phyloP scores from a whole-genome alignment of 1,284 basidiomycete genomes.

The Irpex lacteus region DNA sequence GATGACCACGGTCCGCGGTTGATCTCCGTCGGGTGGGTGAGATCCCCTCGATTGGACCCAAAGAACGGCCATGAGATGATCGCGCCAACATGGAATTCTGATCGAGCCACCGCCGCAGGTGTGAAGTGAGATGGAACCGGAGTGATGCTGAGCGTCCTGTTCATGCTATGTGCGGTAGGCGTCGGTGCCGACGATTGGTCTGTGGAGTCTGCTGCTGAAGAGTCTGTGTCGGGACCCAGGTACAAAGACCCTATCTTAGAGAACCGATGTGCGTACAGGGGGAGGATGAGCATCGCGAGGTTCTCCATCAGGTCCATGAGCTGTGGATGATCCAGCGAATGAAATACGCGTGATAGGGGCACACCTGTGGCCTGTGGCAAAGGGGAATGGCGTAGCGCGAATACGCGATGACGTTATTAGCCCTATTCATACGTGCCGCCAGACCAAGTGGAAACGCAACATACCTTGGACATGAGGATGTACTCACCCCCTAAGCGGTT shows the following conservation, averaged over 20 bases:
- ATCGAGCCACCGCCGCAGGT: constrained; percentile 11
- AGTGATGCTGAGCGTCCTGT: constrained; percentile 14
- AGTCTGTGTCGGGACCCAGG: constrained; percentile 42
- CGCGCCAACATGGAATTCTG: constrained; percentile 63
- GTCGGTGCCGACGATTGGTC: constrained; percentile 11
- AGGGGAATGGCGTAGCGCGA: background rate
- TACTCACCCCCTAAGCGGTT: constrained; percentile 81
- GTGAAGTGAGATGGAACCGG: constrained; percentile 4
- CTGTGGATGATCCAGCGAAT: constrained; percentile 59
- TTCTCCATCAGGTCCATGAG: constrained; percentile 64
- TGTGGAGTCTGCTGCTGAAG: constrained; percentile 16
- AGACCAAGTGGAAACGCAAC: constrained; percentile 19
- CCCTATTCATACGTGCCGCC: background rate
- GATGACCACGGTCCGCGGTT: constrained; percentile 73
- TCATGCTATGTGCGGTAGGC: constrained; percentile 11
- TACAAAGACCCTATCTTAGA: constrained; percentile 71
- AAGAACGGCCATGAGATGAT: constrained; percentile 88
- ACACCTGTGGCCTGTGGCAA: constrained; percentile 60
- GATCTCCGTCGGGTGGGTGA: constrained; percentile 63
- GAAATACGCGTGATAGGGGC: constrained; percentile 64
- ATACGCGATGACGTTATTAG: constrained; percentile 16
- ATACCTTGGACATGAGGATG: constrained; percentile 80
- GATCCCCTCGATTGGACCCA: constrained; percentile 72
- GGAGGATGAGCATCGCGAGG: constrained; percentile 61
- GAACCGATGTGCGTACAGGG: constrained; percentile 75